Conservation (phyloP, 2,329 filamentous ascomycete genomes). For the Cytospora schulzeri region DNA sequence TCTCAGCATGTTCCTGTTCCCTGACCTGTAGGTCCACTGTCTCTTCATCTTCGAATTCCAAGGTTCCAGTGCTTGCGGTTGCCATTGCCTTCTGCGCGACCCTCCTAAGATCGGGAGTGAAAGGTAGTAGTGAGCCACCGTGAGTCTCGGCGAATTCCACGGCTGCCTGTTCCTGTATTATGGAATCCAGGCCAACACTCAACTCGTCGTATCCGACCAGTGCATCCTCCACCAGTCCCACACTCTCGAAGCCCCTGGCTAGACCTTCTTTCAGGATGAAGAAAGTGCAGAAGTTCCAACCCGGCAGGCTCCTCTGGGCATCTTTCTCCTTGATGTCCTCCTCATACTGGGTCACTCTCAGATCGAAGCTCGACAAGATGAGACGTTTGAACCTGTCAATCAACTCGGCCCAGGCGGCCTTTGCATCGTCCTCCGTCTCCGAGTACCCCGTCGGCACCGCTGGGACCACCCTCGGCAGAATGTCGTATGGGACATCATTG, state of each 20-base stretch:
- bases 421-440: conserved; percentile 76
- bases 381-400: conserved; percentile 83
- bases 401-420: conserved; percentile 81
- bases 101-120: conserved; percentile 72
- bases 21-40: conserved; percentile 40
- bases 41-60: conserved; percentile 38
- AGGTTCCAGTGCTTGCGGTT: conserved; percentile 33
- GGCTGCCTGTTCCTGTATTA: conserved; percentile 72
- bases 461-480: conserved; percentile 63
- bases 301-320: conserved; percentile 79
- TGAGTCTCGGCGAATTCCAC: conserved; percentile 64
- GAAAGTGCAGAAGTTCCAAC: conserved; percentile 99
- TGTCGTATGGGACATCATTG: conserved; percentile 68
- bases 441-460: conserved; percentile 65
- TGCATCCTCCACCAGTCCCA: conserved; percentile 93
- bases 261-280: conserved; percentile 97
- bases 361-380: conserved; percentile 88
- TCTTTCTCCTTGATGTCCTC: conserved; percentile 96
- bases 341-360: conserved; percentile 90
- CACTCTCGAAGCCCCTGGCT: conserved; percentile 91
- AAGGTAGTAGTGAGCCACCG: conserved; percentile 70
- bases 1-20: conserved; percentile 39
- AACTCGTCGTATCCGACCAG: conserved; percentile 94
- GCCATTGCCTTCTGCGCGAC: conserved; percentile 56
- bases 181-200: conserved; percentile 79